phyloP scores from a whole-genome alignment of 2,329 filamentous ascomycete genomes.

The Aureobasidium sp. region DNA sequence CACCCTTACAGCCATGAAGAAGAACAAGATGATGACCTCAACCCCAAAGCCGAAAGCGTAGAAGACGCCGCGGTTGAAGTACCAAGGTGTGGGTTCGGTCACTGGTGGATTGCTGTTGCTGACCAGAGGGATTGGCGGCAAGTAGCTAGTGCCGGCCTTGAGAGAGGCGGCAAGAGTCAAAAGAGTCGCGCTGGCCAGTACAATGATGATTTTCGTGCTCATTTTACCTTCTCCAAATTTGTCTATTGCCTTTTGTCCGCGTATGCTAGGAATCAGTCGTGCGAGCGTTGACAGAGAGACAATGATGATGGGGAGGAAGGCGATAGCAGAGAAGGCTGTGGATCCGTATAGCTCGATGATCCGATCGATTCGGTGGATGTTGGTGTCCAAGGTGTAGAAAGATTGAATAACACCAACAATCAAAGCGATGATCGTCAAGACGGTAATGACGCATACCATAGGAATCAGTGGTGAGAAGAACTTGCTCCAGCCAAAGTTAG shows the following conservation, averaged over 20 bases:
- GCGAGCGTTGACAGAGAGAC: slow-evolving; percentile 40
- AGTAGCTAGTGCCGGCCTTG: slow-evolving; percentile 54
- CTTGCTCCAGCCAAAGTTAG: slow-evolving; percentile 60
- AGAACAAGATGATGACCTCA: slow-evolving; percentile 62
- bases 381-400: slow-evolving; percentile 57
- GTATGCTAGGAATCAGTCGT: slow-evolving; percentile 27
- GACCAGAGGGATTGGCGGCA: slow-evolving; percentile 36
- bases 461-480: slow-evolving; percentile 48
- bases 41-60: slow-evolving; percentile 73
- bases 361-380: slow-evolving; percentile 47
- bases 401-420: slow-evolving; percentile 57
- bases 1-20: slow-evolving; percentile 61
- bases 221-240: slow-evolving; percentile 62
- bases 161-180: slow-evolving; percentile 65
- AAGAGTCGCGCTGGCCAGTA: slow-evolving; percentile 52
- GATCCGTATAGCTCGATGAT: slow-evolving; percentile 57
- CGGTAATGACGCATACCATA: slow-evolving; percentile 51
- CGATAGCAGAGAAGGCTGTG: slow-evolving; percentile 56
- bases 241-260: slow-evolving; percentile 35
- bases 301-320: slow-evolving; percentile 60
- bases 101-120: slow-evolving; percentile 6
- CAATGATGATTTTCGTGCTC: slow-evolving; percentile 57
- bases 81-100: slow-evolving; percentile 57
- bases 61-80: slow-evolving; percentile 63
- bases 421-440: slow-evolving; percentile 56